Evolutionary conservation across 225 moss, liverwort and hornwort species (phyloP).

Genomic region (Physcomitrellopsis africana): DNA sequence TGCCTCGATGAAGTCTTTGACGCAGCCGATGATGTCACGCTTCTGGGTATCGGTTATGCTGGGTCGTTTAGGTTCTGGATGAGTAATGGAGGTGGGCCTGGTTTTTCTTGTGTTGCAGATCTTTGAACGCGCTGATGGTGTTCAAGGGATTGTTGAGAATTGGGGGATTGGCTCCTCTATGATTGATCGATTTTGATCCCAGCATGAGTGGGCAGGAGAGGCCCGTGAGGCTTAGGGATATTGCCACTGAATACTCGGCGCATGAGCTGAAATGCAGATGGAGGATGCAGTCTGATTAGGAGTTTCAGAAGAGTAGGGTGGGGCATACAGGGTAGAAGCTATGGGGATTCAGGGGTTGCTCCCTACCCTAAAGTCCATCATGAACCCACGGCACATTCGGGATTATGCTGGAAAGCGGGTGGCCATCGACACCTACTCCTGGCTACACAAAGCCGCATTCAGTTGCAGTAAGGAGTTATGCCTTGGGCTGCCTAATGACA

Average conservation of each 20-base stretch:
- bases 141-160: background rate
- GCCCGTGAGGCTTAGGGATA: slow-evolving; percentile 30
- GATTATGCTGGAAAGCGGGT: slow-evolving; percentile 86
- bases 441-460: slow-evolving; percentile 96
- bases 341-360: slow-evolving; percentile 98
- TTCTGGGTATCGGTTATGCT: background rate
- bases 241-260: slow-evolving; percentile 46
- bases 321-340: slow-evolving; percentile 17
- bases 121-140: background rate
- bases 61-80: background rate
- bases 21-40: background rate
- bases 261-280: slow-evolving; percentile 61
- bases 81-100: slow-evolving; percentile 7
- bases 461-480: slow-evolving; percentile 92
- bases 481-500: slow-evolving; percentile 70
- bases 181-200: slow-evolving; percentile 24
- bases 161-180: background rate
- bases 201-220: slow-evolving; percentile 45
- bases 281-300: slow-evolving; percentile 40
- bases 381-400: slow-evolving; percentile 75
- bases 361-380: slow-evolving; percentile 84
- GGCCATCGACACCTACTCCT: slow-evolving; percentile 91
- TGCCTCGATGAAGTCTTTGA: background rate
- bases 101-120: slow-evolving; percentile 3
- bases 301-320: background rate